Evolutionary conservation across 78 protist species (phyloP).

Genomic region (Dictyostelium citrinum): DNA sequence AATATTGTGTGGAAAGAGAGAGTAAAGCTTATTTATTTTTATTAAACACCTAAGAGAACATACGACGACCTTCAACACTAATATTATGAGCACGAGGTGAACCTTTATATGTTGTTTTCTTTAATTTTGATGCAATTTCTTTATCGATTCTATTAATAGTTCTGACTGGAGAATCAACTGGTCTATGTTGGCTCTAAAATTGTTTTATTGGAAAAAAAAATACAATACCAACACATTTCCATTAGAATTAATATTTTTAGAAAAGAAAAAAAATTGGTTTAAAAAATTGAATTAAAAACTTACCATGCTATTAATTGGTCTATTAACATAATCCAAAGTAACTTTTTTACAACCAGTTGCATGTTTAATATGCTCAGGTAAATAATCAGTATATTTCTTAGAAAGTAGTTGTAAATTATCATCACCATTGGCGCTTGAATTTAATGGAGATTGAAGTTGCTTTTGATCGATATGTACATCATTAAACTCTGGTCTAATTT

Average conservation of each 20-base stretch:
- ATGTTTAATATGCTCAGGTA: constrained; percentile 65
- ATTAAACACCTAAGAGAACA: not conserved
- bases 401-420: not conserved
- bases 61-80: constrained; percentile 48
- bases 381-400: constrained; percentile 28
- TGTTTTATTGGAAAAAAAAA: not conserved
- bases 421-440: not conserved
- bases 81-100: constrained; percentile 12
- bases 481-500: not conserved
- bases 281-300: not conserved
- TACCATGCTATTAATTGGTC: not conserved
- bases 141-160: constrained; percentile 35
- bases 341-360: constrained; percentile 21
- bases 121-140: constrained; percentile 34
- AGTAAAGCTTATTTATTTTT: not conserved
- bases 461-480: not conserved
- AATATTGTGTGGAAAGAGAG: not conserved
- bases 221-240: too few relatives aligned
- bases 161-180: constrained; percentile 30
- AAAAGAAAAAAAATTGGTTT: not conserved
- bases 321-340: not conserved
- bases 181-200: not conserved
- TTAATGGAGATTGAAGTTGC: not conserved
- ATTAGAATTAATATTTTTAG: not conserved
- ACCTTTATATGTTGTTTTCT: constrained; percentile 35